Base-by-base conservation (phyloP, 306 rosid genomes). In the Cyclanthera cordifolia region DNA sequence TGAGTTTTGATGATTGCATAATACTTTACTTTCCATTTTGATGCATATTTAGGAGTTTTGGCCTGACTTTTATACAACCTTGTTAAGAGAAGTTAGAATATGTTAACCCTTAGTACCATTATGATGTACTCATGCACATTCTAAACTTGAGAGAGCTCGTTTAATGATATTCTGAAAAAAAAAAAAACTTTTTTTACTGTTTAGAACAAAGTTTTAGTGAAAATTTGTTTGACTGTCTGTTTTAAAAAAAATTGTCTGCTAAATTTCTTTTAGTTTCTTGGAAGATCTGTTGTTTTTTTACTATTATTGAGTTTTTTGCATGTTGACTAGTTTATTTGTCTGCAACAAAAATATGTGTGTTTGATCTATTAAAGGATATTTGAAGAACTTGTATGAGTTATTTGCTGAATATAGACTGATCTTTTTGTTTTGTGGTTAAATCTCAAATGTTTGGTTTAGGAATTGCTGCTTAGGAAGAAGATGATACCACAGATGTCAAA, bases 381-480 rank as follows among this genome's bases (percentile, higher is more conserved):
- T 46, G 57, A 53, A 53, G 57, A 53, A 53, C 61, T 2, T 55
- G 37, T 55, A 25, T 27, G 19, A 55, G 37, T 54, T 54, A 55
- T 21, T 53, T 53, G 59, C 58, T 53, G 57, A 53, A 32, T 32
- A 34, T 32, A 34, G 69, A n/a, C 70, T 64, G 70, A 43, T 65
- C 32, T 41, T 41, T 17, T 41, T 63, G n/a, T 34, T 12, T 37
- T 12, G n/a, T 64, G 20, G 13, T 13, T 13, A 43, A 65, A n/a
- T n/a, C n/a, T n/a, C n/a, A n/a, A n/a, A 65, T 68, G 24, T 73
- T 76, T 83, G 70, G 47, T 81, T 75, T 88, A 88, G 95, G 91
- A 75, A 84, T 88, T 78, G 91, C 89, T 77, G 86, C 91, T 15
- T 85, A 85, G 87, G 91, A 76, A 85, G 85, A 58, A 76, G 70